phyloP scores from a whole-genome alignment of 352 stramenopile species.

The Thalassiosira mediterranea region DNA sequence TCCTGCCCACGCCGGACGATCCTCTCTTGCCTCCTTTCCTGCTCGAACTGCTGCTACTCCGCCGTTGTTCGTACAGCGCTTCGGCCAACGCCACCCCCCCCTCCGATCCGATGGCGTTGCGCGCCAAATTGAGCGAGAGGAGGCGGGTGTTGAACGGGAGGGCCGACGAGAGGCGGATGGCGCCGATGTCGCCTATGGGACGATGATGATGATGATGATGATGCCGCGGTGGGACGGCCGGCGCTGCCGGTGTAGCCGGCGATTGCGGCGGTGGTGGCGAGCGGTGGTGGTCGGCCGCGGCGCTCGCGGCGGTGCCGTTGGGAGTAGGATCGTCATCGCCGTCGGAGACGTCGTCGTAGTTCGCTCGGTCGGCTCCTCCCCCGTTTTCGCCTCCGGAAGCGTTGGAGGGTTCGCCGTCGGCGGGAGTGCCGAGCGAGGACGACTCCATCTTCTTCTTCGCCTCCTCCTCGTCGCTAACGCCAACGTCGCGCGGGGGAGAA shows the following conservation, averaged over 20 bases:
- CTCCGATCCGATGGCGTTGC: slow-evolving; percentile 51
- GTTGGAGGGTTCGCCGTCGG: background rate
- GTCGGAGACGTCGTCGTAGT: too few relatives aligned
- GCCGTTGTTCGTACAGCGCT: slow-evolving; percentile 39
- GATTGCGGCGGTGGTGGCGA: too few relatives aligned
- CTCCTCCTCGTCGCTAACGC: background rate
- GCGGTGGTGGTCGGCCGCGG: too few relatives aligned
- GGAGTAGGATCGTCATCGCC: background rate
- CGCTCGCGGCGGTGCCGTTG: background rate
- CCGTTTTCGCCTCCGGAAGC: background rate
- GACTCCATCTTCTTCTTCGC: slow-evolving; percentile 3
- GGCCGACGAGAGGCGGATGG: slow-evolving; percentile 24
- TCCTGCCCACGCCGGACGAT: background rate
- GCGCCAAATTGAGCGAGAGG: slow-evolving; percentile 47
- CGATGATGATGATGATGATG: too few relatives aligned
- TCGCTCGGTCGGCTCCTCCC: background rate
- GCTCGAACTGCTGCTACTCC: too few relatives aligned
- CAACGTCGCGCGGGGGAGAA: background rate
- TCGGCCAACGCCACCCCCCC: slow-evolving; percentile 42
- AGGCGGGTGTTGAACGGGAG: slow-evolving; percentile 58
- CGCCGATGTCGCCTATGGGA: slow-evolving; percentile 40
- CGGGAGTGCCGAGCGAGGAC: background rate
- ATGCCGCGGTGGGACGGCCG: too few relatives aligned
- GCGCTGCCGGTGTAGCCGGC: slow-evolving; percentile 1
- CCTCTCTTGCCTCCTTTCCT: slow-evolving; percentile 1